Conservation (phyloP, 805 yeast species). For the Wickerhamomyces bisporus region DNA sequence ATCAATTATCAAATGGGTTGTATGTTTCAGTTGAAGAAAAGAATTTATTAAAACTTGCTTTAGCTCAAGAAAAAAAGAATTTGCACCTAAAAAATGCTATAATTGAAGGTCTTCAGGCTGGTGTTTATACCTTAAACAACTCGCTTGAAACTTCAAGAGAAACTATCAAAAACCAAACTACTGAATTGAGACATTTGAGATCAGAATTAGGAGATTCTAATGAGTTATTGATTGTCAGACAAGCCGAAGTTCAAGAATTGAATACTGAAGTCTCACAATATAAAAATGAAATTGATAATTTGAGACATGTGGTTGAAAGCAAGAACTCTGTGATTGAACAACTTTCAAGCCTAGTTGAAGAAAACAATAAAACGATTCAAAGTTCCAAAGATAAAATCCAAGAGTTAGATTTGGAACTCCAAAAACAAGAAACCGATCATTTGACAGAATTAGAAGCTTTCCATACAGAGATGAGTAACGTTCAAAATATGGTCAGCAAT, state of each 20-base stretch:
- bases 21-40: background rate
- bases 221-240: constrained; percentile 19
- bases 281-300: constrained; percentile 4
- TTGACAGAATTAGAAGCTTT: constrained; percentile 30
- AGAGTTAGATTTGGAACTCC: constrained; percentile 25
- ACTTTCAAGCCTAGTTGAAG: constrained; percentile 6
- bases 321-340: constrained; percentile 9
- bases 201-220: constrained; percentile 9
- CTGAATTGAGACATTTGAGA: background rate
- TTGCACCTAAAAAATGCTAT: constrained; percentile 9
- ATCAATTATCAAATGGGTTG: background rate
- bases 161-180: background rate
- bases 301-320: constrained; percentile 5
- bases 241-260: constrained; percentile 25
- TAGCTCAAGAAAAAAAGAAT: background rate
- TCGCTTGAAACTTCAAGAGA: background rate
- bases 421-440: constrained; percentile 33
- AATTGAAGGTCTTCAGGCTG: constrained; percentile 11
- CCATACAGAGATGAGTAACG: constrained; percentile 29
- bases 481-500: constrained; percentile 25
- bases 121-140: constrained; percentile 7
- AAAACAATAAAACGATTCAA: constrained; percentile 11
- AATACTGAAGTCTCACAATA: constrained; percentile 13
- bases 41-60: background rate
- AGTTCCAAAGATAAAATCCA: constrained; percentile 20